These are phyloP conservation scores for Russula olivacea DNA, from an alignment of 768 basidiomycete genomes.

Conservation along the genomic window DNA sequence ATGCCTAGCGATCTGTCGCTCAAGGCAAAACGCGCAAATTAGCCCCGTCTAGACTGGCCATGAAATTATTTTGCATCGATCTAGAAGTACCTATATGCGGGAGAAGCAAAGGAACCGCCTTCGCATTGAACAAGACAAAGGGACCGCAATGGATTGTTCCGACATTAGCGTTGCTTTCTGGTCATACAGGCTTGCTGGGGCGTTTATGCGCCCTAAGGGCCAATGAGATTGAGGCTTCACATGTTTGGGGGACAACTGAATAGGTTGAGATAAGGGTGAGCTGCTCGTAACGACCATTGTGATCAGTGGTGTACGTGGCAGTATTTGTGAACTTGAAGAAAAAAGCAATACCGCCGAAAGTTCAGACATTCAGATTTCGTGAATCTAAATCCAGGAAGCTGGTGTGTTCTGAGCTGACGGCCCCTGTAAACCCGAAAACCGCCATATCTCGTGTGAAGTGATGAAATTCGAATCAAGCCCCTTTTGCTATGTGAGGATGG, in stretches of 20 bases:
- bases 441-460: slow-evolving; percentile 1
- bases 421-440: slow-evolving; percentile 11
- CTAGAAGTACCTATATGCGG: slow-evolving; percentile 1
- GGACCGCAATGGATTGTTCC: neutral
- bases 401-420: neutral
- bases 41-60: slow-evolving; percentile 1
- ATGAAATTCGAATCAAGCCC: neutral
- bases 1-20: neutral
- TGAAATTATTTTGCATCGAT: neutral
- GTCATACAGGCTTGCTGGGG: neutral
- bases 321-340: neutral
- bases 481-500: neutral
- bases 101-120: slow-evolving; percentile 5
- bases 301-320: neutral
- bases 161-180: neutral
- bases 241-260: neutral
- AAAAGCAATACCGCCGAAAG: neutral
- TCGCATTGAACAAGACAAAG: neutral
- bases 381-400: neutral
- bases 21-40: neutral
- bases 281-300: neutral
- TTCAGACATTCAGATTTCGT: neutral
- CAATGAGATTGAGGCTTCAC: neutral
- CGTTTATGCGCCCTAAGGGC: neutral
- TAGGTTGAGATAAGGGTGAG: neutral